These are phyloP conservation scores for Leptographium lundbergii DNA, from an alignment of 2,329 filamentous ascomycete genomes.

Conservation along the genomic window DNA sequence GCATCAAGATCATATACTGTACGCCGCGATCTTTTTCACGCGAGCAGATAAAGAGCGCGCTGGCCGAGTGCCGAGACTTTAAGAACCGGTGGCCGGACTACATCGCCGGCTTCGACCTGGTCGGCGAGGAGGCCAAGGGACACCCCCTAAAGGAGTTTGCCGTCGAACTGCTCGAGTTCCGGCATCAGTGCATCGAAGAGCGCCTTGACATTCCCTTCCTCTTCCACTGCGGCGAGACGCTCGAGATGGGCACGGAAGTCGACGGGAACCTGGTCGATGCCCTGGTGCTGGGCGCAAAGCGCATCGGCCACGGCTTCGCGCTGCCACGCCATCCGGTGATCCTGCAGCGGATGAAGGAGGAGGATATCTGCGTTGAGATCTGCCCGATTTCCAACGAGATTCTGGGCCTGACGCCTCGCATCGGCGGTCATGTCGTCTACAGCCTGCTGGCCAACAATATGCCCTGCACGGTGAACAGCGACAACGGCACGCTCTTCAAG, in stretches of 20 bases:
- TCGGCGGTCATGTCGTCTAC: conserved; percentile 55
- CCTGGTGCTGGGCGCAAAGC: conserved; percentile 50
- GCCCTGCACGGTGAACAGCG: conserved; percentile 61
- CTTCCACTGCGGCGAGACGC: conserved; percentile 66
- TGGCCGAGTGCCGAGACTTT: conserved; percentile 49
- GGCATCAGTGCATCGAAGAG: conserved; percentile 32
- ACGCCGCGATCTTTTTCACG: conserved; percentile 48
- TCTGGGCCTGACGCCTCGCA: conserved; percentile 52
- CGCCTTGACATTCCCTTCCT: conserved; percentile 54
- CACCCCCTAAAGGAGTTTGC: conserved; percentile 44
- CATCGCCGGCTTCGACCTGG: conserved; percentile 59
- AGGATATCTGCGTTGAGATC: conserved; percentile 58
- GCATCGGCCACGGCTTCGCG: conserved; percentile 64
- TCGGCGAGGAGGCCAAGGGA: conserved; percentile 54
- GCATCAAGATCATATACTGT: conserved; percentile 61
- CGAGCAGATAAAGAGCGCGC: conserved; percentile 32
- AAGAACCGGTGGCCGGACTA: conserved; percentile 43
- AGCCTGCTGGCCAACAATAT: conserved; percentile 57
- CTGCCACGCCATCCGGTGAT: conserved; percentile 53
- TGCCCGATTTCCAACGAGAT: conserved; percentile 71
- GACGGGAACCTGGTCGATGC: conserved; percentile 61
- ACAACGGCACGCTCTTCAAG: conserved; percentile 60
- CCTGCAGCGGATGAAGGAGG: conserved; percentile 51
- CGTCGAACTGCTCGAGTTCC: conserved; percentile 43
- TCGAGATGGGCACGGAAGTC: conserved; percentile 49